Conservation (phyloP, 2,329 filamentous ascomycete species). For the Colletotrichum sp. region DNA sequence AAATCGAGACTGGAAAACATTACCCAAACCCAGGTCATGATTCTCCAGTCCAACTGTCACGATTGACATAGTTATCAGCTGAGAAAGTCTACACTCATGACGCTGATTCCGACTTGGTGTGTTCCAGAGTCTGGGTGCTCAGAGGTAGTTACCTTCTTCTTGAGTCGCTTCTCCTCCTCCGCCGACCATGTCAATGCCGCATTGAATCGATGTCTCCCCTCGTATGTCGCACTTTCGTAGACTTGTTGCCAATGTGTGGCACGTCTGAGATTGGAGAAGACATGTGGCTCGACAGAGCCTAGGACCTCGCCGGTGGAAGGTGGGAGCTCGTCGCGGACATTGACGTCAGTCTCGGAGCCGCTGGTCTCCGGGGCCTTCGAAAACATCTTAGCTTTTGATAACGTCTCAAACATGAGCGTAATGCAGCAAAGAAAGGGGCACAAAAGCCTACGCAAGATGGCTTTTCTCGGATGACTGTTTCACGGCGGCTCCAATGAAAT, state of each 20-base stretch:
- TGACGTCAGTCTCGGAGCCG: not conserved
- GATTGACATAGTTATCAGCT: not conserved
- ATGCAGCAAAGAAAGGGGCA: fast-evolving
- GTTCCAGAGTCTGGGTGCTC: not conserved
- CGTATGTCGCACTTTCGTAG: not conserved
- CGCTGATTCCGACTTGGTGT: not conserved
- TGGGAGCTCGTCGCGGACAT: not conserved
- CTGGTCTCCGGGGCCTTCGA: not conserved
- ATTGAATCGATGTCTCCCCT: not conserved
- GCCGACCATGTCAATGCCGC: not conserved
- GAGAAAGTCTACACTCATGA: not conserved
- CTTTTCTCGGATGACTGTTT: fast-evolving
- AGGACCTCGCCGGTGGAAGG: conserved; percentile 10
- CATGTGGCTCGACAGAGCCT: conserved; percentile 14
- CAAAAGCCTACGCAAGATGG: not conserved
- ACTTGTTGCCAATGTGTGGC: conserved; percentile 3
- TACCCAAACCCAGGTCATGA: conserved; percentile 21
- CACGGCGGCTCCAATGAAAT: not conserved
- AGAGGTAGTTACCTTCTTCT: not conserved
- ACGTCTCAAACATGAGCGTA: fast-evolving
- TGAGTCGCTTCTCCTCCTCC: not conserved
- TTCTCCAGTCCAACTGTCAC: not conserved
- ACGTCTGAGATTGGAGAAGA: conserved; percentile 7
- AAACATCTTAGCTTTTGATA: fast-evolving
- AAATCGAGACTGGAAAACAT: conserved; percentile 67